These are phyloP conservation scores for Inga leiocalycina DNA, from an alignment of 306 rosid genomes.

Conservation along the genomic window DNA sequence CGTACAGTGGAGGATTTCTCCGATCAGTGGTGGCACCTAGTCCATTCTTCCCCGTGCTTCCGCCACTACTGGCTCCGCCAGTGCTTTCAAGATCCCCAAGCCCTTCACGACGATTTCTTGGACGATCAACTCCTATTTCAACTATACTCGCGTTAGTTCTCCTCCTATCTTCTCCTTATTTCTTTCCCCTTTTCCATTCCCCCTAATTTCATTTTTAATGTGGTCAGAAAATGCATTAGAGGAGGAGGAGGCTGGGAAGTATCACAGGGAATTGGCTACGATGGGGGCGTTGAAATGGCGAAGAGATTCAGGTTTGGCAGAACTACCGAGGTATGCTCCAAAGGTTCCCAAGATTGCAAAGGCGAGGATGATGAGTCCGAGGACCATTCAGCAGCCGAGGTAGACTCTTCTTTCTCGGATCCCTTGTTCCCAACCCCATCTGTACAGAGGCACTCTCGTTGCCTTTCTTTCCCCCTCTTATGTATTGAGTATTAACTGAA, in stretches of 20 bases:
- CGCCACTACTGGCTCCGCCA: constrained; percentile 92
- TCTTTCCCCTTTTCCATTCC: neutral
- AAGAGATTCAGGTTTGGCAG: constrained; percentile 34
- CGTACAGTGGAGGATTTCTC: constrained; percentile 93
- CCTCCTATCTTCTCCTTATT: neutral
- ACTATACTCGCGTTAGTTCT: constrained; percentile 36
- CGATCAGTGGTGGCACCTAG: constrained; percentile 81
- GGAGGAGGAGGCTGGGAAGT: constrained; percentile 33
- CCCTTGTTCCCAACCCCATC: neutral
- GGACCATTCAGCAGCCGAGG: constrained; percentile 73
- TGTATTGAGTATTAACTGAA: neutral
- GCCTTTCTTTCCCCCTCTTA: neutral
- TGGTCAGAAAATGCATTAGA: constrained; percentile 36
- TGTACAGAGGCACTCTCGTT: neutral
- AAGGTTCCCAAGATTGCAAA: constrained; percentile 60
- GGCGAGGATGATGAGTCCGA: constrained; percentile 59
- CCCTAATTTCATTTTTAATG: neutral
- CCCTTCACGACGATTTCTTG: constrained; percentile 46
- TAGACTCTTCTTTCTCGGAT: constrained; percentile 34
- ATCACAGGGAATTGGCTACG: constrained; percentile 28
- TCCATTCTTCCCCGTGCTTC: constrained; percentile 80
- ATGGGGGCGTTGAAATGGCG: constrained; percentile 54
- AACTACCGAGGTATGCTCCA: constrained; percentile 49
- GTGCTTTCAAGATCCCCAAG: constrained; percentile 78
- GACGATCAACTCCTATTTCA: constrained; percentile 27